These are phyloP conservation scores for Rutstroemia sp. DNA, from an alignment of 2,329 filamentous ascomycete species.

Conservation along the genomic window DNA sequence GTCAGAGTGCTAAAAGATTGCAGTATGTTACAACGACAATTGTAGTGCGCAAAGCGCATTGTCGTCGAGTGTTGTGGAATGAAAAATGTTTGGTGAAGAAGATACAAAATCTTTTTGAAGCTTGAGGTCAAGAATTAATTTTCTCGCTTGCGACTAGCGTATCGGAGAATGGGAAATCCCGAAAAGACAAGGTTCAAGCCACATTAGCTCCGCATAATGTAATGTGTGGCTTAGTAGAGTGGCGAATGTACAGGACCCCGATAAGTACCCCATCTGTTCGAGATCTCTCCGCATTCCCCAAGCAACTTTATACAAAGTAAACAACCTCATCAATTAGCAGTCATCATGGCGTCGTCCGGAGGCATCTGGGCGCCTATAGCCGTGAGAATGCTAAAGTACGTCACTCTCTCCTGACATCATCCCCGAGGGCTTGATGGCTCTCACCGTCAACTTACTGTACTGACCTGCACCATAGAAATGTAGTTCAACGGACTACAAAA, in stretches of 20 bases:
- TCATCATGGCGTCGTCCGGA: conserved; percentile 25
- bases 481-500: conserved; percentile 39
- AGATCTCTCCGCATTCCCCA: neutral
- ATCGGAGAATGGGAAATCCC: neutral
- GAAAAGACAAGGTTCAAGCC: neutral
- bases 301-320: neutral
- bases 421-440: neutral
- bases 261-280: conserved; percentile 1
- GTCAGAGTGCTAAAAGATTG: neutral
- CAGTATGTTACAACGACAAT: neutral
- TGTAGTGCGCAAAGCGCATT: neutral
- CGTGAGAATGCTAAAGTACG: conserved; percentile 27
- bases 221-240: conserved; percentile 6
- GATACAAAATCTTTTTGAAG: conserved; percentile 3
- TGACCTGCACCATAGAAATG: conserved; percentile 32
- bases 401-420: neutral
- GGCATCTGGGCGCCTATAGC: conserved; percentile 29
- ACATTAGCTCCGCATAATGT: neutral
- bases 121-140: conserved; percentile 1
- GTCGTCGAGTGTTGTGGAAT: neutral
- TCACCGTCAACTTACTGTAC: conserved; percentile 3
- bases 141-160: conserved; percentile 4
- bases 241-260: conserved; percentile 1
- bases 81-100: neutral
- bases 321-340: conserved; percentile 2